Conservation (phyloP, 179 eudicot species). For the Beta macrorhiza region DNA sequence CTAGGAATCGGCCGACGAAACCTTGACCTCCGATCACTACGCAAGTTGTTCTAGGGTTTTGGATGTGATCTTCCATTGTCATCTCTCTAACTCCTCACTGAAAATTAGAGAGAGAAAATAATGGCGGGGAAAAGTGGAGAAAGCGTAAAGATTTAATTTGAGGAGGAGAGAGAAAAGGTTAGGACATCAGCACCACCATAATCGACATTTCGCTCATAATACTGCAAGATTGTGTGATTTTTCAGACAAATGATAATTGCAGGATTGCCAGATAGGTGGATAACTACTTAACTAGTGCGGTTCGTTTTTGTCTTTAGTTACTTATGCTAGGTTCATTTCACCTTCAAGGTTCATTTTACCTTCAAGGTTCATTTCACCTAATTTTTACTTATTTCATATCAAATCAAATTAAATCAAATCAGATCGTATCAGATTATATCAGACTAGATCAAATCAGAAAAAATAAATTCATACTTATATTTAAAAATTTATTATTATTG, state of each 20-base stretch:
- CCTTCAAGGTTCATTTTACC: too few relatives aligned
- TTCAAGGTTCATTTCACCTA: too few relatives aligned
- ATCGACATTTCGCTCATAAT: neutral
- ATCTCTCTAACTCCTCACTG: neutral
- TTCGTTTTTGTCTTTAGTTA: neutral
- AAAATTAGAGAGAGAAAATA: slow-evolving; percentile 1
- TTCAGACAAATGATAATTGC: neutral
- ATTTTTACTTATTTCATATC: too few relatives aligned
- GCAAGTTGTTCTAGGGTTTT: slow-evolving; percentile 39
- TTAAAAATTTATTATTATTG: too few relatives aligned
- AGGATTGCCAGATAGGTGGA: neutral
- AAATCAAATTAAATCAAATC: too few relatives aligned
- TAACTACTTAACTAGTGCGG: too few relatives aligned
- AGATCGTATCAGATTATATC: too few relatives aligned
- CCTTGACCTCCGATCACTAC: slow-evolving; percentile 72
- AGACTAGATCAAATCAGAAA: too few relatives aligned
- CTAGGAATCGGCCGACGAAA: slow-evolving; percentile 65
- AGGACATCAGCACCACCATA: slow-evolving; percentile 18
- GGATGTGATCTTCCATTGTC: slow-evolving; percentile 29
- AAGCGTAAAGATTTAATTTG: slow-evolving; percentile 4
- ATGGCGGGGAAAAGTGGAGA: slow-evolving; percentile 24
- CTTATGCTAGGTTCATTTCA: too few relatives aligned
- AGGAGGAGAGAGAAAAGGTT: slow-evolving; percentile 1
- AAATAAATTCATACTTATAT: too few relatives aligned
- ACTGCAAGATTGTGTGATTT: neutral